Percentiles rank a stretch among this genome's conserved stretches.
Conservation (phyloP, 2,329 filamentous ascomycete genomes). For the Cordyceps tenuipes region DNA sequence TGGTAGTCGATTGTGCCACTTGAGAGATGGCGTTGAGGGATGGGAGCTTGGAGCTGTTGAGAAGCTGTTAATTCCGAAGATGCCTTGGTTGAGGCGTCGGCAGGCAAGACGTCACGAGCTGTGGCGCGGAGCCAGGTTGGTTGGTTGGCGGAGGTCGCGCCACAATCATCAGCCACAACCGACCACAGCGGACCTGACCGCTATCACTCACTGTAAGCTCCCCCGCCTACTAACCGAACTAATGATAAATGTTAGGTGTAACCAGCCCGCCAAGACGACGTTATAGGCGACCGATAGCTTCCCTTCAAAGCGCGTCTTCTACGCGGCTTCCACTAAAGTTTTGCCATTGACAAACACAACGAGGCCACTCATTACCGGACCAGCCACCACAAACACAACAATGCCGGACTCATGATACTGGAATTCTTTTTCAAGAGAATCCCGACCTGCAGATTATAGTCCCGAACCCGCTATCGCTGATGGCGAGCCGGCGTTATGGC, state of each 20-base stretch:
- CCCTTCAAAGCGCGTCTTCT: constrained; percentile 9
- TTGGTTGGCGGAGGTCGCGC: constrained; percentile 3
- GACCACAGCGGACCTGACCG: background rate
- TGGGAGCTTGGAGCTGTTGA: background rate
- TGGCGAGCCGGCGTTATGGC: constrained; percentile 57
- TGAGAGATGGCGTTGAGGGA: background rate
- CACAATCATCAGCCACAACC: constrained; percentile 3
- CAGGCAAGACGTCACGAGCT: constrained; percentile 20
- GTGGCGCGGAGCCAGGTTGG: constrained; percentile 4
- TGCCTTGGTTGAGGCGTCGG: background rate
- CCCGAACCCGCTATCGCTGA: constrained; percentile 15
- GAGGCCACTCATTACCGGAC: background rate
- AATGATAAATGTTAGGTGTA: background rate
- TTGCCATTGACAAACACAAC: background rate
- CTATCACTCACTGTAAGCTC: background rate
- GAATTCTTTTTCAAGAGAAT: background rate
- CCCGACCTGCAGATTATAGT: background rate
- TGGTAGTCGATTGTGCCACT: background rate
- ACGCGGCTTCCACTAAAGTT: background rate
- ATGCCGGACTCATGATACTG: background rate
- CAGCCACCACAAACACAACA: background rate
- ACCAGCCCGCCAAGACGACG: constrained; percentile 3
- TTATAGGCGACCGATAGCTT: background rate
- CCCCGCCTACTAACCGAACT: background rate
- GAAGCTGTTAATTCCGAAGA: background rate